These are phyloP conservation scores for Bathelium albidoporum DNA, from an alignment of 495 filamentous ascomycete species.

Conservation along the genomic window DNA sequence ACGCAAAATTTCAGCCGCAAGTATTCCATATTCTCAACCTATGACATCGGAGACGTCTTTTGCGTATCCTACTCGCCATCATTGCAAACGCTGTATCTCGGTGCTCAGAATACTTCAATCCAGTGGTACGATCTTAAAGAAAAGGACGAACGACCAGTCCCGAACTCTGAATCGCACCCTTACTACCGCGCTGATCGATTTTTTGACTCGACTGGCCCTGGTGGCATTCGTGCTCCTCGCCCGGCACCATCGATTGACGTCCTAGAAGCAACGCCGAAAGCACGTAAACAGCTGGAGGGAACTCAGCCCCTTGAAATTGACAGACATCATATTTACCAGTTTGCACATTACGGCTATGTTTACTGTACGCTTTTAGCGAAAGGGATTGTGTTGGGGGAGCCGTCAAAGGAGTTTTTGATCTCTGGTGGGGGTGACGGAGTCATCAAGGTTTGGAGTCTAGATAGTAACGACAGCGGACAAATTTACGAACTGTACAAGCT, in stretches of 20 bases:
- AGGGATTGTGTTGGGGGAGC: slow-evolving; percentile 38
- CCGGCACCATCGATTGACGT: slow-evolving; percentile 22
- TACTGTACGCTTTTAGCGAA: slow-evolving; percentile 84
- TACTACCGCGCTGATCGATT: slow-evolving; percentile 79
- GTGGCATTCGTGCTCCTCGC: slow-evolving; percentile 60
- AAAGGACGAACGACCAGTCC: slow-evolving; percentile 44
- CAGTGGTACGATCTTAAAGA: slow-evolving; percentile 59
- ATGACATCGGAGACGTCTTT: slow-evolving; percentile 94
- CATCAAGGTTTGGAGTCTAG: slow-evolving; percentile 79
- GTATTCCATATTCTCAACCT: slow-evolving; percentile 85
- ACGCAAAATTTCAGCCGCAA: slow-evolving; percentile 52
- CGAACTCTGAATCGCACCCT: slow-evolving; percentile 59
- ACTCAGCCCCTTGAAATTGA: slow-evolving; percentile 71
- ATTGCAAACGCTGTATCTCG: slow-evolving; percentile 76
- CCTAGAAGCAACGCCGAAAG: slow-evolving; percentile 19
- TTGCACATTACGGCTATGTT: slow-evolving; percentile 89
- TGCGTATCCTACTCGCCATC: slow-evolving; percentile 74
- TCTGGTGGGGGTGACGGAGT: slow-evolving; percentile 90
- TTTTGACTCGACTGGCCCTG: slow-evolving; percentile 83
- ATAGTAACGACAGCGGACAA: slow-evolving; percentile 38
- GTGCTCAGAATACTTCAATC: slow-evolving; percentile 89
- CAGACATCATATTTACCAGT: slow-evolving; percentile 68
- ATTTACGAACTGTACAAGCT: slow-evolving; percentile 54
- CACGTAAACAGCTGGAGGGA: slow-evolving; percentile 32
- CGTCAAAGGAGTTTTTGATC: slow-evolving; percentile 68